Percentiles rank a stretch among this genome's conserved stretches.
These are phyloP conservation scores for Maudiozyma barnettii DNA, from an alignment of 805 yeast species.

Conservation along the genomic window DNA sequence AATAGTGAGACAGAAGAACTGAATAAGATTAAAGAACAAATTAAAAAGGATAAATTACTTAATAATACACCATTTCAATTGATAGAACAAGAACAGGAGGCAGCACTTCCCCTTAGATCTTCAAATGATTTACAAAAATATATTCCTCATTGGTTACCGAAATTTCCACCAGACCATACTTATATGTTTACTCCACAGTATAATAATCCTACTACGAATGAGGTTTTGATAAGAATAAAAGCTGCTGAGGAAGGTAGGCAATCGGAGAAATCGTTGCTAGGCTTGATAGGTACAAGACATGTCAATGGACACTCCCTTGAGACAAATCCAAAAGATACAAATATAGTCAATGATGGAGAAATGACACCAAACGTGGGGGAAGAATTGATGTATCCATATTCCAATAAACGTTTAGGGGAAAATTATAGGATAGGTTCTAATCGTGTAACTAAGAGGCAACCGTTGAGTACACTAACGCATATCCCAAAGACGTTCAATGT, in stretches of 20 bases:
- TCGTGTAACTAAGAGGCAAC: neutral
- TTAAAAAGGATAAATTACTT: neutral
- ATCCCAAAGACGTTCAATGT: conserved; percentile 40
- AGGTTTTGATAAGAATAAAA: conserved; percentile 57
- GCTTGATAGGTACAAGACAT: conserved; percentile 4
- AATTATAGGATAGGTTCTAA: too few species aligned
- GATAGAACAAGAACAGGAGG: conserved; percentile 11
- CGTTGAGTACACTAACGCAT: neutral
- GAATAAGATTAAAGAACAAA: neutral
- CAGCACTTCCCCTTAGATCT: conserved; percentile 35
- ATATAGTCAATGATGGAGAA: neutral
- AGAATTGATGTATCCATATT: neutral
- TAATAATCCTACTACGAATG: conserved; percentile 54
- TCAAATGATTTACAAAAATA: conserved; percentile 33
- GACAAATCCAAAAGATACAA: neutral
- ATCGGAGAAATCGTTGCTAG: conserved; percentile 64
- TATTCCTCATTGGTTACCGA: conserved; percentile 74
- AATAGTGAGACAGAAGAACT: neutral
- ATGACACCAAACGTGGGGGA: neutral
- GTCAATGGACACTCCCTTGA: too few species aligned
- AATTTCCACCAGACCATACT: conserved; percentile 89
- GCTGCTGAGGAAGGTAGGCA: conserved; percentile 72
- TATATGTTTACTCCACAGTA: conserved; percentile 69
- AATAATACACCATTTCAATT: conserved; percentile 5
- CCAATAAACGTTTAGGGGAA: too few species aligned